These are phyloP conservation scores for Liriodendron chinense DNA, from an alignment of 164 flowering plant genomes.

Conservation along the genomic window DNA sequence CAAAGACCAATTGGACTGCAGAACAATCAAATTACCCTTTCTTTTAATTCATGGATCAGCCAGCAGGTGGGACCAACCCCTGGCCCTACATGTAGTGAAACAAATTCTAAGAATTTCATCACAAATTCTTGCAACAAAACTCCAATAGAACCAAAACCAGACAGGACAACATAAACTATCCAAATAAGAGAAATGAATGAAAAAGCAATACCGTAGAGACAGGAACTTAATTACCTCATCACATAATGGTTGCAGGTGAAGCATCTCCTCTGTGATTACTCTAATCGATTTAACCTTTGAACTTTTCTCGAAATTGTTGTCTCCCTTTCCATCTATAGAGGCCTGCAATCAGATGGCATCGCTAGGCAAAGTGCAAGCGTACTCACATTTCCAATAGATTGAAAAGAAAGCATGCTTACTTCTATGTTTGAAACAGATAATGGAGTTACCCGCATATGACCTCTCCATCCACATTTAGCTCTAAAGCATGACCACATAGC, in stretches of 20 bases:
- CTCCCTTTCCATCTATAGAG: constrained; percentile 27
- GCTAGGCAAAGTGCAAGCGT: neutral
- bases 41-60: too few relatives aligned
- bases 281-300: constrained; percentile 24
- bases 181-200: neutral
- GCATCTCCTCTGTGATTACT: constrained; percentile 43
- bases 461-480: constrained; percentile 75
- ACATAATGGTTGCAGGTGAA: constrained; percentile 55
- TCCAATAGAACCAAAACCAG: neutral
- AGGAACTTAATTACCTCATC: constrained; percentile 35
- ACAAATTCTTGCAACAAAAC: too few relatives aligned
- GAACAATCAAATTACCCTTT: too few relatives aligned
- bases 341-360: constrained; percentile 39
- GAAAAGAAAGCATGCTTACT: neutral
- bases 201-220: neutral
- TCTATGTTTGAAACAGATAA: neutral
- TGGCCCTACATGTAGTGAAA: too few relatives aligned
- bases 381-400: constrained; percentile 10
- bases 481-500: constrained; percentile 67
- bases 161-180: neutral
- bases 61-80: too few relatives aligned
- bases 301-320: constrained; percentile 15
- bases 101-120: too few relatives aligned
- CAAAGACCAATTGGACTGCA: too few relatives aligned
- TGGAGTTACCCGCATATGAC: constrained; percentile 37